phyloP scores from a whole-genome alignment of 208 protist genomes.

The Trypanosoma conorhini region DNA sequence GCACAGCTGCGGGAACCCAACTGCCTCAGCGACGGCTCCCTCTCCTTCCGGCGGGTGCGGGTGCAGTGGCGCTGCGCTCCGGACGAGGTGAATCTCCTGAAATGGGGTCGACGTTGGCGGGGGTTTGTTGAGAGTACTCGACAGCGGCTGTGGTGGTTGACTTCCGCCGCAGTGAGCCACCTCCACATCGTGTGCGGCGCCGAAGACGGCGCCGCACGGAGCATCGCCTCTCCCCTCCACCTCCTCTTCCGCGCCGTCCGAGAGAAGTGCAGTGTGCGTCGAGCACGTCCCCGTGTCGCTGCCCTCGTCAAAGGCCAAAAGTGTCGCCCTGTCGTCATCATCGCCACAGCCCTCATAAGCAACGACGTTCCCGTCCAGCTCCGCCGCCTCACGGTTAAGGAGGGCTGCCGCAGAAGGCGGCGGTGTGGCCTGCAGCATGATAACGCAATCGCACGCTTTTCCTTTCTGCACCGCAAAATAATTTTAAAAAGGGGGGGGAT shows the following conservation, averaged over 20 bases:
- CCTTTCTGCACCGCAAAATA: not conserved
- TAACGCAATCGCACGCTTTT: not conserved
- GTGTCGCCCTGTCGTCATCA: slow-evolving; percentile 6
- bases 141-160: not conserved
- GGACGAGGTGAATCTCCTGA: not conserved
- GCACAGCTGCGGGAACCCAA: not conserved
- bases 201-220: not conserved
- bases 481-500: not conserved
- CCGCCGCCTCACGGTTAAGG: not conserved
- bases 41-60: not conserved
- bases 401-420: not conserved
- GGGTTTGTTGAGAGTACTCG: not conserved
- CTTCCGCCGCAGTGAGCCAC: not conserved
- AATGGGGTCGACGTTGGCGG: not conserved
- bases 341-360: no score
- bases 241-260: not conserved
- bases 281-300: slow-evolving; percentile 15
- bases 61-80: not conserved
- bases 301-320: slow-evolving; percentile 1
- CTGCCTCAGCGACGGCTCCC: not conserved
- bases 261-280: slow-evolving; percentile 9
- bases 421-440: not conserved
- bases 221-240: not conserved
- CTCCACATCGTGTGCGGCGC: slow-evolving; percentile 10
- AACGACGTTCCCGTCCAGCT: not conserved